These are phyloP conservation scores for Quillaja saponaria DNA, from an alignment of 306 rosid genomes.

Conservation along the genomic window DNA sequence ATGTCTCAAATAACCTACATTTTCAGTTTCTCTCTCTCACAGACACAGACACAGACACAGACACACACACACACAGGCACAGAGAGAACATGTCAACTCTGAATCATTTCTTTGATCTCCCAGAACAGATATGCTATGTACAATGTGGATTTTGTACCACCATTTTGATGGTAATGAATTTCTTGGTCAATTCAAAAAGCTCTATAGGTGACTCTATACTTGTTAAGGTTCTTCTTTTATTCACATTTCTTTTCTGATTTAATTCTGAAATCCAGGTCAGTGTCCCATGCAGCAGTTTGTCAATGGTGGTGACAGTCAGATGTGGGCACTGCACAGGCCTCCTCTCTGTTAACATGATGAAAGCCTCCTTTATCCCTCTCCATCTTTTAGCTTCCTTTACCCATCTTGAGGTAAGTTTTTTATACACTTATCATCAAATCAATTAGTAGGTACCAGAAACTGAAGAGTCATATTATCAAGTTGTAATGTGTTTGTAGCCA, in stretches of 20 bases:
- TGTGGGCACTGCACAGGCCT: constrained; percentile 91
- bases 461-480: too few relatives aligned
- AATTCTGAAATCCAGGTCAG: constrained; percentile 61
- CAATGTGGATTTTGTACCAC: constrained; percentile 89
- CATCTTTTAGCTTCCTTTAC: constrained; percentile 73
- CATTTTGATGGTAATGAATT: constrained; percentile 60
- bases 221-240: constrained; percentile 1
- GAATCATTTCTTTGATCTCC: constrained; percentile 70
- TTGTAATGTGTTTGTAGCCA: constrained; percentile 40
- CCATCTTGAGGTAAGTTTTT: constrained; percentile 56
- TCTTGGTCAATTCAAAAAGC: neutral
- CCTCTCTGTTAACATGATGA: constrained; percentile 81
- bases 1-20: constrained; percentile 28
- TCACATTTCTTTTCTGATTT: neutral
- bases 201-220: neutral
- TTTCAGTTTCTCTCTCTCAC: constrained; percentile 30
- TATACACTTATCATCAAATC: too few relatives aligned
- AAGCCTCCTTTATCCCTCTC: constrained; percentile 79
- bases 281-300: constrained; percentile 88
- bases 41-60: constrained; percentile 5
- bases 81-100: constrained; percentile 51
- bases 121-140: constrained; percentile 83
- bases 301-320: constrained; percentile 85
- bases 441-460: too few relatives aligned
- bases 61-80: constrained; percentile 3